phyloP scores from a whole-genome alignment of 768 basidiomycete species.

The Gloeophyllum trabeum region DNA sequence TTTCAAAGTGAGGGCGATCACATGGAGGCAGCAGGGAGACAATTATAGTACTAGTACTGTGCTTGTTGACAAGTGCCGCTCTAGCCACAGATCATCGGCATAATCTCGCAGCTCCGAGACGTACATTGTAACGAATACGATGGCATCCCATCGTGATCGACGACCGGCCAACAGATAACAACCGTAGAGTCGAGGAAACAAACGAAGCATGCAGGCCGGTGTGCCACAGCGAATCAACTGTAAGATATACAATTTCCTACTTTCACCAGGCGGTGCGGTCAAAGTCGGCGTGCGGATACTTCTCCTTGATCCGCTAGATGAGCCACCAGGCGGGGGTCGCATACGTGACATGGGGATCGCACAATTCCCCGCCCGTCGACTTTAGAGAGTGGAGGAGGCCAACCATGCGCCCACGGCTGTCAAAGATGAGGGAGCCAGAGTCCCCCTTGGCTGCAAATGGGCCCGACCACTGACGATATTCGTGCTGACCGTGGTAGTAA shows the following conservation, averaged over 20 bases:
- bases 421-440: slow-evolving; percentile 27
- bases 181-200: neutral
- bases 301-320: slow-evolving; percentile 13
- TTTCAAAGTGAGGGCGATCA: too few relatives aligned
- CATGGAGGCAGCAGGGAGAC: too few relatives aligned
- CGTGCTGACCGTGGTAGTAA: too few relatives aligned
- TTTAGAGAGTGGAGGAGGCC: slow-evolving; percentile 16
- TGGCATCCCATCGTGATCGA: too few relatives aligned
- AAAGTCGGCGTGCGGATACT: slow-evolving; percentile 12
- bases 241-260: too few relatives aligned
- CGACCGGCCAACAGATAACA: neutral
- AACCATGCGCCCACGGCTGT: slow-evolving; percentile 15
- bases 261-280: slow-evolving; percentile 8
- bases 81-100: too few relatives aligned
- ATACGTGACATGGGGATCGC: slow-evolving; percentile 14
- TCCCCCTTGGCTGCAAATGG: slow-evolving; percentile 26
- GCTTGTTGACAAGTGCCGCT: too few relatives aligned
- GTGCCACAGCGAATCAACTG: neutral
- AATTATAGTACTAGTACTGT: too few relatives aligned
- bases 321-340: slow-evolving; percentile 14
- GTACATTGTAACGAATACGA: too few relatives aligned
- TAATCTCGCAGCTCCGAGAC: too few relatives aligned
- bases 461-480: too few relatives aligned
- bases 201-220: neutral
- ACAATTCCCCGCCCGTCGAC: slow-evolving; percentile 5